Evolutionary conservation across 768 basidiomycete species (phyloP).

Genomic region (Mycena epipterygia): DNA sequence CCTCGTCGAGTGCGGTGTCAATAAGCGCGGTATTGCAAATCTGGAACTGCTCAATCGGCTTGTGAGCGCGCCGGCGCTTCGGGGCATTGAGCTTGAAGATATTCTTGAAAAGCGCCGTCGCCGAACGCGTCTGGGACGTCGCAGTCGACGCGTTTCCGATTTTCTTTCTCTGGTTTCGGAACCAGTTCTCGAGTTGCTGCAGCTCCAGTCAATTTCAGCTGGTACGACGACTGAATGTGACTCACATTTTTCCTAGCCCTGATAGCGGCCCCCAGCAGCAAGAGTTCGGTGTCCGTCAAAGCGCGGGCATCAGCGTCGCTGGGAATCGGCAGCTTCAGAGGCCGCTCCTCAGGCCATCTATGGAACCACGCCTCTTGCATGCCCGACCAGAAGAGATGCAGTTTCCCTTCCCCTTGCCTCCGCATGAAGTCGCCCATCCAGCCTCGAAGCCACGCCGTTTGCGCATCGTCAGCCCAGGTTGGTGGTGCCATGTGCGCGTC

Average conservation of each 20-base stretch:
- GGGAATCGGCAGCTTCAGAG: background rate
- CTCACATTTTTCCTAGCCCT: background rate
- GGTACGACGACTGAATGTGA: background rate
- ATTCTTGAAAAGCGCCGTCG: background rate
- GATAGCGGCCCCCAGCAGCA: background rate
- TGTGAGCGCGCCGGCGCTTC: background rate
- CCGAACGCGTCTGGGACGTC: too few species aligned
- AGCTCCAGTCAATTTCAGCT: background rate
- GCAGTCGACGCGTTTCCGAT: background rate
- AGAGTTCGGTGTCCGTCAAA: background rate
- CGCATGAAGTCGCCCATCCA: constrained; percentile 9
- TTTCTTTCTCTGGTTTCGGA: constrained; percentile 1
- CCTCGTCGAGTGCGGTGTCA: background rate
- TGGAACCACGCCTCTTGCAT: background rate
- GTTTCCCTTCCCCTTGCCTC: background rate
- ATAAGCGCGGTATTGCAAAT: background rate
- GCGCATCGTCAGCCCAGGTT: background rate
- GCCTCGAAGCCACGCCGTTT: background rate
- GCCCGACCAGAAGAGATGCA: constrained; percentile 6
- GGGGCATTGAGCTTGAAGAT: background rate
- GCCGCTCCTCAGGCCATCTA: background rate
- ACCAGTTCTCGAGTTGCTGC: constrained; percentile 8
- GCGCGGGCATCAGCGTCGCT: background rate
- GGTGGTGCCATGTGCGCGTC: background rate
- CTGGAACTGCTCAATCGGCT: constrained; percentile 10